phyloP scores from a whole-genome alignment of 805 yeast genomes.

The Yarrowia yakushimensis region DNA sequence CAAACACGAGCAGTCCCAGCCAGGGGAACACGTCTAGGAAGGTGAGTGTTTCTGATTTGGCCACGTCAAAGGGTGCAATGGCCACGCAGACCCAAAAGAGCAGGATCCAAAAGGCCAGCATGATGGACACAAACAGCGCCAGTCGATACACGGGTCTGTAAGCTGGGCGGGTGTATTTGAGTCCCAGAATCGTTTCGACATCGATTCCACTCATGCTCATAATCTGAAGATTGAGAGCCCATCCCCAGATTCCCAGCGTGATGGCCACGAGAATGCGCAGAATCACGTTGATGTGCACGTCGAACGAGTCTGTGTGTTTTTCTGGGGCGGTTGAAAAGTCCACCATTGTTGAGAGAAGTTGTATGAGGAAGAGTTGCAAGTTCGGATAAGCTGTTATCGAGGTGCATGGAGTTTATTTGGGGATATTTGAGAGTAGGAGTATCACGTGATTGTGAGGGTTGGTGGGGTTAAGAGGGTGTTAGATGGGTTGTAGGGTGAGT shows the following conservation, averaged over 20 bases:
- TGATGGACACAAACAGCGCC: not conserved
- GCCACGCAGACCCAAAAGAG: not conserved
- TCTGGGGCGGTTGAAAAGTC: conserved; percentile 8
- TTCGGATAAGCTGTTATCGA: conserved; percentile 6
- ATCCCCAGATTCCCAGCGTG: conserved; percentile 38
- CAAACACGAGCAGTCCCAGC: conserved; percentile 40
- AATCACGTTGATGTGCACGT: conserved; percentile 46
- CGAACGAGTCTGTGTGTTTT: conserved; percentile 27
- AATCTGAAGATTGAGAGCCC: conserved; percentile 36
- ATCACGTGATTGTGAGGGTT: not conserved
- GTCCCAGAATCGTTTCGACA: conserved; percentile 31
- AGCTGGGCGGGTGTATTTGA: conserved; percentile 27
- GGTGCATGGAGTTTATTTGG: not conserved
- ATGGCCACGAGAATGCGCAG: conserved; percentile 38
- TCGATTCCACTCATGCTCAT: conserved; percentile 33
- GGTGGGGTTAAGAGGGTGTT: too few relatives aligned
- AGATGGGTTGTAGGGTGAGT: too few relatives aligned
- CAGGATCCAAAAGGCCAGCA: conserved; percentile 2
- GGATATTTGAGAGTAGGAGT: too few relatives aligned
- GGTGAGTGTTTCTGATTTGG: not conserved
- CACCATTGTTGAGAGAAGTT: not conserved
- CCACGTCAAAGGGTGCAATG: not conserved
- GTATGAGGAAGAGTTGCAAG: not conserved
- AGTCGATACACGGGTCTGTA: conserved; percentile 27
- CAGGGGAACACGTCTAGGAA: conserved; percentile 41